Percentiles rank a stretch among this genome's conserved stretches.
phyloP scores from a whole-genome alignment of 768 basidiomycete species.

The Roridomyces roridus region DNA sequence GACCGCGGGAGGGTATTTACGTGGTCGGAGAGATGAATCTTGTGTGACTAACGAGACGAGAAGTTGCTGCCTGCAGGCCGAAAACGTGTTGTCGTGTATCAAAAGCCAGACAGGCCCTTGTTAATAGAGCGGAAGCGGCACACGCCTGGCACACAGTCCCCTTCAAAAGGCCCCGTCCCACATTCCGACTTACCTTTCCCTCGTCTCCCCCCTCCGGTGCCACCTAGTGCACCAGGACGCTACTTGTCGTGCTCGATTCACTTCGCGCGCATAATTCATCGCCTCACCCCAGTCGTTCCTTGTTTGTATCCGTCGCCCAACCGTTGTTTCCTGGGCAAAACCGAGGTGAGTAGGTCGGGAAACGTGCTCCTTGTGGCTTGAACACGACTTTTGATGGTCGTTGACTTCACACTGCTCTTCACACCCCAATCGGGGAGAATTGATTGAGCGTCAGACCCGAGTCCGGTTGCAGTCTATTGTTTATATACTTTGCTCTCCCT shows the following conservation, averaged over 20 bases:
- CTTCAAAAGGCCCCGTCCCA: constrained; percentile 59
- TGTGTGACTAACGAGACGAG: constrained; percentile 35
- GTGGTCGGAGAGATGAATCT: constrained; percentile 18
- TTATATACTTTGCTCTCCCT: constrained; percentile 26
- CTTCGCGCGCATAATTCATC: constrained; percentile 56
- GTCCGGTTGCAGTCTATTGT: constrained; percentile 9
- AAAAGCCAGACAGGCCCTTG: constrained; percentile 55
- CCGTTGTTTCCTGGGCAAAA: background rate
- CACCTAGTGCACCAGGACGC: constrained; percentile 33
- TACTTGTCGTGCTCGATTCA: constrained; percentile 52
- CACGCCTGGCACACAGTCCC: constrained; percentile 58
- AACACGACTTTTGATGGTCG: constrained; percentile 22
- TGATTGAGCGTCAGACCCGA: constrained; percentile 26
- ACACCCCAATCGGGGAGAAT: constrained; percentile 25
- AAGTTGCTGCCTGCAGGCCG: constrained; percentile 74
- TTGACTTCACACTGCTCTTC: constrained; percentile 17
- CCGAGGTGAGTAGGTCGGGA: constrained; percentile 11
- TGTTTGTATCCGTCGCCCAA: constrained; percentile 4
- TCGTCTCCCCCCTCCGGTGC: constrained; percentile 29
- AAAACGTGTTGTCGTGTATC: constrained; percentile 72
- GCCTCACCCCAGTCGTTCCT: constrained; percentile 34
- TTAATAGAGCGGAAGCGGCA: constrained; percentile 53
- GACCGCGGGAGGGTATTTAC: constrained; percentile 14
- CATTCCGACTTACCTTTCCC: constrained; percentile 50
- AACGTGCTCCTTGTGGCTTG: constrained; percentile 23